Evolutionary conservation across 2,329 filamentous ascomycete genomes (phyloP), one percentile per base, ranked within the genome.

Genomic region (Colletotrichum viniferum): DNA sequence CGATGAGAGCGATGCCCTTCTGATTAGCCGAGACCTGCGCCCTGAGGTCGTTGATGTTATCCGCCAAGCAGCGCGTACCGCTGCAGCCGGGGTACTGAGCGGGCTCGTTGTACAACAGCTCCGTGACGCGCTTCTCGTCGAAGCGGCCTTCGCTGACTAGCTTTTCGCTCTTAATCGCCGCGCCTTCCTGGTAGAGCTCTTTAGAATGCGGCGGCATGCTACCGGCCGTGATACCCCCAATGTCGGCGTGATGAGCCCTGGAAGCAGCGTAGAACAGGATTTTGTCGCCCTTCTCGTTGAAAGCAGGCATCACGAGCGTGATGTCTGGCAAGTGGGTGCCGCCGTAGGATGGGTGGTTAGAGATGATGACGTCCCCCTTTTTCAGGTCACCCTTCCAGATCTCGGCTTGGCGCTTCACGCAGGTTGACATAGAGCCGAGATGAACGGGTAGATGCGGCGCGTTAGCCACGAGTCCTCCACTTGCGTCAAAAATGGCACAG

Each of bases 1-100:
- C 91, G 77, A 97, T 96, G 26, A 97, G 86, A n/a, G 92, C 94
- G 77, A 97, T 96, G 2, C 95, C 95, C 78, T 96, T 96, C 79
- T 95, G 93, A 80, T 97, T 97, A 2, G 94, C 94, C 0, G 95
- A 95, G 5, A 96, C 93, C 81, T 96, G 95, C 0, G 95, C 95
- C 82, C 96, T 95, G 26, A 97, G 85, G 80, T 97, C 95, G 62
- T 95, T 96, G 77, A 97, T 88, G 79, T 96, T 96, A 81, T 97
- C 95, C 14, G 91, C 92, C 1, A 97, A 86, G 82, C 94, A 96
- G 58, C 95, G 87, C 2, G 95, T 96, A 3, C 95, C 95, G 71
- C 92, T 94, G 82, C 94, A 97, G 0, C 93, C 95, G 1, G 92
- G 91, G 77, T 95, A 92, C 79, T 93, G 88, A 0, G 94, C 93